A percentile compares a stretch with the other conserved stretches of the same genome.
These are phyloP conservation scores for Lactifluus volemus DNA, from an alignment of 768 basidiomycete species.

Conservation along the genomic window DNA sequence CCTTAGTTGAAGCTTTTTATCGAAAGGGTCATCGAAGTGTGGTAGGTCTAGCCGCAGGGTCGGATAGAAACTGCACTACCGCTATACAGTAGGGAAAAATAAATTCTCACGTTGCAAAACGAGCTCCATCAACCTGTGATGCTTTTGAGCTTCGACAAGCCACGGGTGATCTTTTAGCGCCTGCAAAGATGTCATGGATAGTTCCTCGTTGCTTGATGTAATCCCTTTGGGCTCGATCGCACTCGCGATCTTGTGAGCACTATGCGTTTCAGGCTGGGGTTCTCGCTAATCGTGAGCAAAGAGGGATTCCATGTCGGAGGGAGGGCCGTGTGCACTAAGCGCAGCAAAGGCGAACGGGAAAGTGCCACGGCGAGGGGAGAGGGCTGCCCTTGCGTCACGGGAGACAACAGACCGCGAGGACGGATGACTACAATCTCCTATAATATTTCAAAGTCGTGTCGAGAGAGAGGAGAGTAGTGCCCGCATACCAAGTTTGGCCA, in stretches of 20 bases:
- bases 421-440: slow-evolving; percentile 1
- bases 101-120: background rate
- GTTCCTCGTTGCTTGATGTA: background rate
- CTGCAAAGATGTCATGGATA: background rate
- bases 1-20: background rate
- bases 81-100: background rate
- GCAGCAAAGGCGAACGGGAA: slow-evolving; percentile 9
- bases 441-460: background rate
- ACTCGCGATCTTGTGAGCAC: background rate
- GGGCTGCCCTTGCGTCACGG: background rate
- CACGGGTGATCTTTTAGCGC: background rate
- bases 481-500: slow-evolving; percentile 15
- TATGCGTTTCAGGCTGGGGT: slow-evolving; percentile 3
- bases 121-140: slow-evolving; percentile 5
- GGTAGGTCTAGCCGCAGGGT: background rate
- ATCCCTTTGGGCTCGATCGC: background rate
- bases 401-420: background rate
- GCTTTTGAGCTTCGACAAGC: slow-evolving; percentile 8
- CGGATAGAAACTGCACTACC: background rate
- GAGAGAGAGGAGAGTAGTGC: background rate
- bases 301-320: slow-evolving; percentile 7
- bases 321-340: background rate
- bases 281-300: slow-evolving; percentile 6
- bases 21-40: background rate
- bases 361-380: slow-evolving; percentile 5